These are phyloP conservation scores for Musa schizocarpa DNA, from an alignment of 176 grass and related monocot genomes.

Conservation along the genomic window DNA sequence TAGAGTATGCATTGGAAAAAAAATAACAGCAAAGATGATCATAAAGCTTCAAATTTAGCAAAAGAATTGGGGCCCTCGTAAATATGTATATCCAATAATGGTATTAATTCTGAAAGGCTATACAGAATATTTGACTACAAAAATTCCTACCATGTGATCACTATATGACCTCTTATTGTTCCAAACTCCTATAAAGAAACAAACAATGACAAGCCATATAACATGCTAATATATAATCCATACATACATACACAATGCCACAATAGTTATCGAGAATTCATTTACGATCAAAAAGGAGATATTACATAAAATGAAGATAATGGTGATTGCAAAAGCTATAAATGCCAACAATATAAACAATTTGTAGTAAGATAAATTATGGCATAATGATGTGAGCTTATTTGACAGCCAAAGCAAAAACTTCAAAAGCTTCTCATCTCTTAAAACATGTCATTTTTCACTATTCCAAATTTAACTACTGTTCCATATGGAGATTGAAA, in stretches of 20 bases:
- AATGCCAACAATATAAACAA: too few species aligned
- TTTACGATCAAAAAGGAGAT: too few species aligned
- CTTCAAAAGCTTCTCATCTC: too few species aligned
- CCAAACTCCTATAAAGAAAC: not conserved
- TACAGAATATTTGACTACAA: not conserved
- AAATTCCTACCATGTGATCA: not conserved
- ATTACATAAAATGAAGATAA: too few species aligned
- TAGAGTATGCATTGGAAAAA: not conserved
- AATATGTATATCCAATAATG: not conserved
- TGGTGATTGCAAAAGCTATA: too few species aligned
- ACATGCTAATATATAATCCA: not conserved
- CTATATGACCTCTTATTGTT: not conserved
- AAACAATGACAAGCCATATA: constrained; percentile 13
- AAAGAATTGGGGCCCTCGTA: not conserved
- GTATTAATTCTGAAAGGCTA: not conserved
- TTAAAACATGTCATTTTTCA: too few species aligned
- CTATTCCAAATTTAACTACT: too few species aligned
- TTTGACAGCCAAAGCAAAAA: too few species aligned
- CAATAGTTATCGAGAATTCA: too few species aligned
- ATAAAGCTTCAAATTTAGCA: not conserved
- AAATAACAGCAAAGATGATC: not conserved
- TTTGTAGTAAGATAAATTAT: too few species aligned
- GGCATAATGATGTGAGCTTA: too few species aligned
- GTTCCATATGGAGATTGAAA: too few species aligned
- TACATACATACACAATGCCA: not conserved